A percentile compares a stretch with the other conserved stretches of the same genome.
Conservation (phyloP, 805 yeast genomes). For the Ogataea henricii region DNA sequence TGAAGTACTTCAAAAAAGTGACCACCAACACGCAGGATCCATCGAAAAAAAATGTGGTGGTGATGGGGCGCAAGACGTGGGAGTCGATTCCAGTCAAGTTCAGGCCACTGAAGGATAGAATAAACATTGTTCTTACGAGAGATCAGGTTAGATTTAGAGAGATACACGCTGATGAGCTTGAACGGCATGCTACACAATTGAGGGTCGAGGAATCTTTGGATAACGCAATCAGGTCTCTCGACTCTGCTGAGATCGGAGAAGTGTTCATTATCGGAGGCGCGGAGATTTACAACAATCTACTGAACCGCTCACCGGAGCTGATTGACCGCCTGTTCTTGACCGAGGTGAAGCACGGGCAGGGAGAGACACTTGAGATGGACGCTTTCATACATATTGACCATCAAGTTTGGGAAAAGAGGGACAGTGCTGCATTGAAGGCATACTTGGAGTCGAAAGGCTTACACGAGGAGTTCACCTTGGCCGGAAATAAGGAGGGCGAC, state of each 20-base stretch:
- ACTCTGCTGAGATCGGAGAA: slow-evolving; percentile 45
- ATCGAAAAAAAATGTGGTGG: slow-evolving; percentile 65
- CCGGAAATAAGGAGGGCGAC: slow-evolving; percentile 40
- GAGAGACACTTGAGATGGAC: slow-evolving; percentile 56
- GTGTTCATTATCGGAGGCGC: slow-evolving; percentile 93
- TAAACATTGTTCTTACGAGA: slow-evolving; percentile 76
- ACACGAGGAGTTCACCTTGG: slow-evolving; percentile 29
- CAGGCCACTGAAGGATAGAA: slow-evolving; percentile 76
- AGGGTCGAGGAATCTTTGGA: slow-evolving; percentile 44
- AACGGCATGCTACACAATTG: slow-evolving; percentile 18
- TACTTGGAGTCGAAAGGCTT: slow-evolving; percentile 42
- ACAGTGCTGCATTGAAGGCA: slow-evolving; percentile 38
- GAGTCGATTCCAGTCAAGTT: slow-evolving; percentile 85
- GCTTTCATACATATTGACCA: slow-evolving; percentile 2
- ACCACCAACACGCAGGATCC: slow-evolving; percentile 49
- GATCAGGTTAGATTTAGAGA: slow-evolving; percentile 26
- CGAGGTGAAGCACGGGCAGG: slow-evolving; percentile 49
- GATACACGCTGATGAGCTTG: slow-evolving; percentile 31
- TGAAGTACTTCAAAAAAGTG: slow-evolving; percentile 78
- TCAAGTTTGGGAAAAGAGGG: slow-evolving; percentile 40
- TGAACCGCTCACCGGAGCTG: slow-evolving; percentile 24
- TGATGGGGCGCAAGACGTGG: slow-evolving; percentile 98
- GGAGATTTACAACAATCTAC: slow-evolving; percentile 67
- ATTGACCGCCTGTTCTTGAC: slow-evolving; percentile 68
- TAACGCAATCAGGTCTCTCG: slow-evolving; percentile 42